Percentiles rank a stretch among this genome's conserved stretches.
phyloP scores from a whole-genome alignment of 2,329 filamentous ascomycete species.

The Phaeosphaeria sp. region DNA sequence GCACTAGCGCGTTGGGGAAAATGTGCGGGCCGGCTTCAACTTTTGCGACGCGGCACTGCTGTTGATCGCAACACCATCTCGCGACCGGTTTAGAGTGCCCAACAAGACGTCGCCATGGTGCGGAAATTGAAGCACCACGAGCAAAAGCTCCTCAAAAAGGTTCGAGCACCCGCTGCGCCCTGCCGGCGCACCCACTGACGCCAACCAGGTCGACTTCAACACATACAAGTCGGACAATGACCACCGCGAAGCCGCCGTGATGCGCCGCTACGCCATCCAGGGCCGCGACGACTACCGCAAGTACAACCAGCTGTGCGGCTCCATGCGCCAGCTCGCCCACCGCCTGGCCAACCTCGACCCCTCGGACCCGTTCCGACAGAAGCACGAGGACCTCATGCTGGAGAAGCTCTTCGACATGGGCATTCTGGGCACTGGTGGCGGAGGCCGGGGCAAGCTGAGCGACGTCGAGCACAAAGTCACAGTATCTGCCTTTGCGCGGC shows the following conservation, averaged over 20 bases:
- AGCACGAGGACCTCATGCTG: conserved; percentile 85
- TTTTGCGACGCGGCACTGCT: conserved; percentile 10
- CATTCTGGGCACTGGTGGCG: conserved; percentile 73
- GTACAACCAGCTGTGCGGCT: conserved; percentile 58
- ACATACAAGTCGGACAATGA: conserved; percentile 88
- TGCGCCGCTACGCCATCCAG: conserved; percentile 88
- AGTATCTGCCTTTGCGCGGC: conserved; percentile 84
- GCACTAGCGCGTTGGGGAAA: conserved; percentile 21
- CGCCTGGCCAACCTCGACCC: conserved; percentile 81
- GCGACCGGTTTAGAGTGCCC: too few relatives aligned
- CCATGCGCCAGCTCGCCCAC: conserved; percentile 89
- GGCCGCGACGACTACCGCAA: conserved; percentile 77
- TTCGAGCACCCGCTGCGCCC: conserved; percentile 3
- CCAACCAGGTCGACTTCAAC: conserved; percentile 77
- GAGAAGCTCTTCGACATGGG: conserved; percentile 95
- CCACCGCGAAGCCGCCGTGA: conserved; percentile 81
- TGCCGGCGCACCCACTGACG: background rate
- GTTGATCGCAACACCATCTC: too few relatives aligned
- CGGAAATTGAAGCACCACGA: conserved; percentile 94
- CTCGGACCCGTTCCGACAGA: conserved; percentile 76
- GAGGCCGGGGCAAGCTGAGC: conserved; percentile 65
- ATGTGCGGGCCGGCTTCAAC: conserved; percentile 16
- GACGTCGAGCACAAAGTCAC: conserved; percentile 85
- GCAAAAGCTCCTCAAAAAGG: conserved; percentile 85
- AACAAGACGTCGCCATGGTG: conserved; percentile 64